Conservation (phyloP, 139 green algal genomes). For the Mychonastes homosphaera region DNA sequence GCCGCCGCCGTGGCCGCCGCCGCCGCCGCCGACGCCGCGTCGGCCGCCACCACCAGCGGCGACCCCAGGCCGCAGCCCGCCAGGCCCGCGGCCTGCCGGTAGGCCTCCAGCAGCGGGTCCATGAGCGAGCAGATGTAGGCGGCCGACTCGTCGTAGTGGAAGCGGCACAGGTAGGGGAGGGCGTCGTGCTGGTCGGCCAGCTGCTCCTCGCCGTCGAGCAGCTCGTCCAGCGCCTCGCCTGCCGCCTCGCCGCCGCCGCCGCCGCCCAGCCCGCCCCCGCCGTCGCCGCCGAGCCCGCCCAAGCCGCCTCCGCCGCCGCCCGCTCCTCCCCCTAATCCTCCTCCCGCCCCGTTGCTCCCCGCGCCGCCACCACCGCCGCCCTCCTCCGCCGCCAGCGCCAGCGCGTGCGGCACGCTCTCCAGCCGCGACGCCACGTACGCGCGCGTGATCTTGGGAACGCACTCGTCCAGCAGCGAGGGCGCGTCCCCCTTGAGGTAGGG, state of each 20-base stretch:
- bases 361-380: neutral
- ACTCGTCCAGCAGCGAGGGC: slow-evolving; percentile 78
- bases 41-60: slow-evolving; percentile 3
- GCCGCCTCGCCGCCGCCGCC: slow-evolving; percentile 5
- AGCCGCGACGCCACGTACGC: slow-evolving; percentile 78
- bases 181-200: slow-evolving; percentile 79
- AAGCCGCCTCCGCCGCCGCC: neutral
- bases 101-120: slow-evolving; percentile 65
- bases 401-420: neutral
- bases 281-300: neutral
- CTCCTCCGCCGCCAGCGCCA: neutral
- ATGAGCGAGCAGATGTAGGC: slow-evolving; percentile 53
- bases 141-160: slow-evolving; percentile 73
- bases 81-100: slow-evolving; percentile 25
- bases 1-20: too few relatives aligned
- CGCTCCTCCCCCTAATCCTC: neutral
- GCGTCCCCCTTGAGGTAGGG: slow-evolving; percentile 89
- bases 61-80: too few relatives aligned
- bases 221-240: slow-evolving; percentile 63
- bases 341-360: neutral
- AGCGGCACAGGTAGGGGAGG: slow-evolving; percentile 74
- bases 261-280: neutral
- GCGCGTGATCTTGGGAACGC: slow-evolving; percentile 84
- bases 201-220: slow-evolving; percentile 87
- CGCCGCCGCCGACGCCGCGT: too few relatives aligned